A percentile compares a stretch with the other conserved stretches of the same genome.
Conservation (phyloP, 257 asterid genomes). For the Scutellaria baicalensis region DNA sequence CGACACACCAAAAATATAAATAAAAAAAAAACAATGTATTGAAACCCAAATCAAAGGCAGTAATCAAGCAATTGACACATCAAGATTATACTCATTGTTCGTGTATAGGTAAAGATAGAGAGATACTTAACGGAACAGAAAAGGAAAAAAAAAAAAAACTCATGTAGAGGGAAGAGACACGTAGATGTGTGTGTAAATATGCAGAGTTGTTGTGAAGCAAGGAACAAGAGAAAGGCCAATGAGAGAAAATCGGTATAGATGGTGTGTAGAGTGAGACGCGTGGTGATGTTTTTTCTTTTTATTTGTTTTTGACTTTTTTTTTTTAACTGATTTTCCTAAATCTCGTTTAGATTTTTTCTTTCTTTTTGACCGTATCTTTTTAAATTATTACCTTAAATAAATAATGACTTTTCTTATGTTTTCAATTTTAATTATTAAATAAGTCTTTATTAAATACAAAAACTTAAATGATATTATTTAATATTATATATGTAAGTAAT, state of each 20-base stretch:
- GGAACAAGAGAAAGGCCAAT: conserved; percentile 12
- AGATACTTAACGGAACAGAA: not conserved
- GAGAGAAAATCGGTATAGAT: conserved; percentile 3
- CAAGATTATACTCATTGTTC: not conserved
- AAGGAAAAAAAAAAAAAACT: not conserved
- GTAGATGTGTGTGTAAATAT: not conserved
- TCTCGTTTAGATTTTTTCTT: not conserved
- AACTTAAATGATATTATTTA: too few species aligned
- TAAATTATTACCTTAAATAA: too few species aligned
- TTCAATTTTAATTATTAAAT: too few species aligned
- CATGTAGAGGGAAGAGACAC: not conserved
- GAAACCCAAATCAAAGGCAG: conserved; percentile 4
- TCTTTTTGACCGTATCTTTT: too few species aligned
- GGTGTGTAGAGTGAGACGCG: conserved; percentile 18
- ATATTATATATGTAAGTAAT: too few species aligned
- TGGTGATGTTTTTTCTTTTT: conserved; percentile 14
- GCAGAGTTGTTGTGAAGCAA: not conserved
- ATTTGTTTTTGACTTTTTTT: not conserved
- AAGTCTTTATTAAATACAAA: too few species aligned
- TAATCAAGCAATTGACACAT: conserved; percentile 6
- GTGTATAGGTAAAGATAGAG: not conserved
- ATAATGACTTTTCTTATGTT: too few species aligned
- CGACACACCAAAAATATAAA: not conserved
- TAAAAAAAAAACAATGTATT: not conserved
- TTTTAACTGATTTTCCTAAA: not conserved